Evolutionary conservation across 768 basidiomycete genomes (phyloP).

Genomic region (Trichaptum fuscoviolaceum): DNA sequence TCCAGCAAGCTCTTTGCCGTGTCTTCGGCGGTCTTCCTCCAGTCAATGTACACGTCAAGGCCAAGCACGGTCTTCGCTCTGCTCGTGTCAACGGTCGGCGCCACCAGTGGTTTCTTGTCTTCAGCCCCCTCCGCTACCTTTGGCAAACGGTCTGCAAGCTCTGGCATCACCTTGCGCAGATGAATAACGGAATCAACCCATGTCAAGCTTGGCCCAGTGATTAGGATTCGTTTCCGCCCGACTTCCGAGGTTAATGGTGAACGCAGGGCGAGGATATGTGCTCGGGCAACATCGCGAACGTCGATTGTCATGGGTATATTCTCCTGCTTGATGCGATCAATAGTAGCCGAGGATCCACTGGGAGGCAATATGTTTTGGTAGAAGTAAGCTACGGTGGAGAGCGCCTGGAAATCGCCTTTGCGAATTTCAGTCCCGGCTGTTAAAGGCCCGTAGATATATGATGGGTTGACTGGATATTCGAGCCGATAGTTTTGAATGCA

Average conservation of each 20-base stretch:
- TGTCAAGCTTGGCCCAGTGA: slow-evolving; percentile 20
- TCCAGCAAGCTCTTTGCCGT: neutral
- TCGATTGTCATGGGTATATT: slow-evolving; percentile 14
- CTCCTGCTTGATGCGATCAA: neutral
- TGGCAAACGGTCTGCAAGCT: slow-evolving; percentile 18
- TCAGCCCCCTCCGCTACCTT: neutral
- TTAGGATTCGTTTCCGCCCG: slow-evolving; percentile 20
- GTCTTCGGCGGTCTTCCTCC: slow-evolving; percentile 1
- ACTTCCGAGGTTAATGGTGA: slow-evolving; percentile 3
- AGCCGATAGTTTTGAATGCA: too few relatives aligned
- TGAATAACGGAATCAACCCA: slow-evolving; percentile 22
- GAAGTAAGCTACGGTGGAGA: slow-evolving; percentile 1
- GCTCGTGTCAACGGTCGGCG: neutral
- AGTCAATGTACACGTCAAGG: neutral
- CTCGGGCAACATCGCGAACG: slow-evolving; percentile 28
- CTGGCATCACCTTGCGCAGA: slow-evolving; percentile 18
- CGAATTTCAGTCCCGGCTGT: slow-evolving; percentile 6
- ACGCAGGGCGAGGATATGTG: slow-evolving; percentile 23
- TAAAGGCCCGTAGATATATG: slow-evolving; percentile 14
- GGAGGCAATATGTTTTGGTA: neutral
- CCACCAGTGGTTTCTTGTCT: neutral
- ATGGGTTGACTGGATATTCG: slow-evolving; percentile 11
- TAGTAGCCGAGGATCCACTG: neutral
- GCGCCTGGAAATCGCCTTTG: neutral
- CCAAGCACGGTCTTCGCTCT: neutral